A percentile compares a stretch with the other conserved stretches of the same genome.
Conservation (phyloP, 768 basidiomycete species). For the Boletus rex-veris region DNA sequence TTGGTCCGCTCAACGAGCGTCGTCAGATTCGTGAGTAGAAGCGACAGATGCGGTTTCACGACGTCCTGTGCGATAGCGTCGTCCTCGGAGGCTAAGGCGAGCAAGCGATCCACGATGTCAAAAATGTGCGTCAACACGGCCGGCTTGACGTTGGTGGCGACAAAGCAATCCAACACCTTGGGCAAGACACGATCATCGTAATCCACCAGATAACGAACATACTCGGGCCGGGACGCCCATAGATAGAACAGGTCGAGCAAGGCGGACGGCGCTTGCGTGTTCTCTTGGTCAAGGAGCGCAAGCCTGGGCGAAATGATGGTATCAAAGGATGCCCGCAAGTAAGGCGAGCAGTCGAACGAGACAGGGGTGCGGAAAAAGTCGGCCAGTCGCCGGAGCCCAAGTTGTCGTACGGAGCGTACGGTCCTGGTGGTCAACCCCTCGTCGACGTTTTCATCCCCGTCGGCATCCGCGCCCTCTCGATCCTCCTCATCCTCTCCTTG, state of each 20-base stretch:
- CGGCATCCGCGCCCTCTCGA: constrained; percentile 36
- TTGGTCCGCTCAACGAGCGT: constrained; percentile 63
- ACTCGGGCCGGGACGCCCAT: constrained; percentile 62
- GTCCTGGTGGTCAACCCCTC: constrained; percentile 33
- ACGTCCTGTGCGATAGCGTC: constrained; percentile 47
- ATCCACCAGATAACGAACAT: constrained; percentile 61
- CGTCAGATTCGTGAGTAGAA: constrained; percentile 70
- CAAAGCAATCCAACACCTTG: constrained; percentile 77
- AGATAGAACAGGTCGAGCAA: constrained; percentile 80
- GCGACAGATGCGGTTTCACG: constrained; percentile 66
- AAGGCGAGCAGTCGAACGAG: constrained; percentile 71
- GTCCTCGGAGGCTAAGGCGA: constrained; percentile 52
- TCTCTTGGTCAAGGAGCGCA: constrained; percentile 70
- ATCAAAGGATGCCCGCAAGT: constrained; percentile 61
- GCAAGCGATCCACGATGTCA: constrained; percentile 76
- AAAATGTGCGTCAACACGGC: constrained; percentile 76
- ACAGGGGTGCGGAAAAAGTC: constrained; percentile 83
- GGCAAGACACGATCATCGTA: constrained; percentile 68
- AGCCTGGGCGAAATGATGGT: constrained; percentile 83
- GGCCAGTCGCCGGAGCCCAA: constrained; percentile 80
- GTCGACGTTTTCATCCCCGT: constrained; percentile 35
- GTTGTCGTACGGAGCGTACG: constrained; percentile 67
- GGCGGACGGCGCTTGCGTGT: constrained; percentile 87
- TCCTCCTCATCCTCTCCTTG: constrained; percentile 33
- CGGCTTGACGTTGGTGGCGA: constrained; percentile 83